Evolutionary conservation across 2,329 filamentous ascomycete genomes (phyloP).

Genomic region (Calcarisporium arbuscula): DNA sequence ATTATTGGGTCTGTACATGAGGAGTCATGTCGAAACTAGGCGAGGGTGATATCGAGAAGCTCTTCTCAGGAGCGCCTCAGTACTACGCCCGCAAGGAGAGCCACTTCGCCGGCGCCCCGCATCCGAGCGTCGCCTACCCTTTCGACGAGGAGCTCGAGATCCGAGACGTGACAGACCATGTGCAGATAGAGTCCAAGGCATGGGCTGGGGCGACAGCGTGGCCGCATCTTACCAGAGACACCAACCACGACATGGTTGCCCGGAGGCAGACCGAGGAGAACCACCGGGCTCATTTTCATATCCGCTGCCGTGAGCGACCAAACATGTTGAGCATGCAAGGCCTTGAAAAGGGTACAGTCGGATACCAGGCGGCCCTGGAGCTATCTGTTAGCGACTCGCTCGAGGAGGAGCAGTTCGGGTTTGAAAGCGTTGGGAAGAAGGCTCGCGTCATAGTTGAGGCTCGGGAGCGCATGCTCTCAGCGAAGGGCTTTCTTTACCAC

Average conservation of each 20-base stretch:
- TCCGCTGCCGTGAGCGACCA: slow-evolving; percentile 55
- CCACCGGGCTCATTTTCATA: slow-evolving; percentile 50
- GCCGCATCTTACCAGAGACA: slow-evolving; percentile 51
- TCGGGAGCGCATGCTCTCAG: slow-evolving; percentile 49
- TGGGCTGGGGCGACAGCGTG: slow-evolving; percentile 59
- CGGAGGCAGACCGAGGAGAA: slow-evolving; percentile 36
- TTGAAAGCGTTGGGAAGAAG: slow-evolving; percentile 49
- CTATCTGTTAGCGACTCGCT: slow-evolving; percentile 58
- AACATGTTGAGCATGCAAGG: slow-evolving; percentile 70
- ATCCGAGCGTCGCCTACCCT: slow-evolving; percentile 60
- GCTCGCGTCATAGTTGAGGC: slow-evolving; percentile 50
- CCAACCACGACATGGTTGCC: slow-evolving; percentile 38
- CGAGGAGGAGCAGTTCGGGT: slow-evolving; percentile 55
- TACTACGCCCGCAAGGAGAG: slow-evolving; percentile 58
- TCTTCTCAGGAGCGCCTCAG: slow-evolving; percentile 71
- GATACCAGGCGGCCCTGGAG: slow-evolving; percentile 63
- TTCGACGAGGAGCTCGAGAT: slow-evolving; percentile 59
- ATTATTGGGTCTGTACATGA: no score
- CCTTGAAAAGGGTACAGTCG: slow-evolving; percentile 63
- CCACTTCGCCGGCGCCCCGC: slow-evolving; percentile 52
- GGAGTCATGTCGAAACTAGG: slow-evolving; percentile 55
- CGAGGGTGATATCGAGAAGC: slow-evolving; percentile 56
- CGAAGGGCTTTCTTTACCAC: slow-evolving; percentile 46
- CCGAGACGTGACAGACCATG: slow-evolving; percentile 58
- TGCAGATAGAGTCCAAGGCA: slow-evolving; percentile 55